A percentile compares a stretch with the other conserved stretches of the same genome.
phyloP scores from a whole-genome alignment of 306 rosid species.

The Quercus suber region DNA sequence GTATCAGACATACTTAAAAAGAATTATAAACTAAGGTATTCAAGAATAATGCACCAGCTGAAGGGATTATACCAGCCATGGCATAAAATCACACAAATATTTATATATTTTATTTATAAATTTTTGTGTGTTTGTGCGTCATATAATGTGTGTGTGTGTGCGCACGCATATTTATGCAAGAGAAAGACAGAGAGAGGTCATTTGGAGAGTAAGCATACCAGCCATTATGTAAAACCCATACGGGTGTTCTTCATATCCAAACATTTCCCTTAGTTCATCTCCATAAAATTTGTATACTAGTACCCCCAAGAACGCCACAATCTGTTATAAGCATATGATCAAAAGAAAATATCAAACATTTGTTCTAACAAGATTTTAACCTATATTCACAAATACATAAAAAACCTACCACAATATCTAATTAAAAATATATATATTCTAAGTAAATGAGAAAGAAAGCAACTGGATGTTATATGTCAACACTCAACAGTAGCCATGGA shows the following conservation, averaged over 20 bases:
- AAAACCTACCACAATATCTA: constrained; percentile 13
- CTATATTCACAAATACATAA: neutral
- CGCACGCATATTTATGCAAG: neutral
- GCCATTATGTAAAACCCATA: constrained; percentile 97
- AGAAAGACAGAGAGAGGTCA: neutral
- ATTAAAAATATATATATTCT: constrained; percentile 4
- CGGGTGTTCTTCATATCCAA: constrained; percentile 98
- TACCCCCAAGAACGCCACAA: constrained; percentile 94
- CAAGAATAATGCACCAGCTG: neutral
- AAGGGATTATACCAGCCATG: neutral
- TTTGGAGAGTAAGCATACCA: constrained; percentile 43
- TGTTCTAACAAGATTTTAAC: constrained; percentile 10
- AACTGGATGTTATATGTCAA: neutral
- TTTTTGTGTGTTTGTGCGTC: neutral
- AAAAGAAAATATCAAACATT: constrained; percentile 23
- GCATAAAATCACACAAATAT: neutral
- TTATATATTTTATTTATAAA: neutral
- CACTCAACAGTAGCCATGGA: neutral
- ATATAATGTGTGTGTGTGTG: neutral
- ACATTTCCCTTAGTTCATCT: constrained; percentile 94
- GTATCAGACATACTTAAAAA: neutral
- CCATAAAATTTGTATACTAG: constrained; percentile 95
- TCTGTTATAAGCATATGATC: constrained; percentile 46
- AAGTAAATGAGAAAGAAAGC: neutral
- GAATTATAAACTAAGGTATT: neutral